Base-by-base conservation (phyloP, 495 filamentous ascomycete species). In the Penicillium cataractarum region DNA sequence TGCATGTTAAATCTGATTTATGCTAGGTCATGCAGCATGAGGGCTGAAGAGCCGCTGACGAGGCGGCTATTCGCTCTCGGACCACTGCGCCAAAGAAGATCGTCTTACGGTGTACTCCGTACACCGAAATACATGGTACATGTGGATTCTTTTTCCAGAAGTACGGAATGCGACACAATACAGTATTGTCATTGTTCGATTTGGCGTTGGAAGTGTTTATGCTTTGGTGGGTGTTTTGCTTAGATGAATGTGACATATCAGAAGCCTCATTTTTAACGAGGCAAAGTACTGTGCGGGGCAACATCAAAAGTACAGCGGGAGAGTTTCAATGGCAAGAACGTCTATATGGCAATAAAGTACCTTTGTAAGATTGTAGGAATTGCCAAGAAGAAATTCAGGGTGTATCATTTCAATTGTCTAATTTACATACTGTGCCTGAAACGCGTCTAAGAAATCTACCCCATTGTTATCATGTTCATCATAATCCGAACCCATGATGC, bases 381-480 rank as follows among this genome's bases (percentile, higher is more conserved):
- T 22, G 51, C n/a, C n/a, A n/a, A n/a, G n/a, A n/a, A n/a, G n/a
- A n/a, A n/a, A n/a, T n/a, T n/a, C n/a, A n/a, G n/a, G n/a, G n/a
- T n/a, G n/a, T n/a, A n/a, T n/a, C n/a, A n/a, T n/a, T n/a, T n/a
- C n/a, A n/a, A n/a, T 22, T 13, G 6, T 55, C 21, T 53, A 69
- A 57, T 55, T 44, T 52, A 27, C 19, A 63, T 65, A 72, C 19
- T 54, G 42, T 12, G 5, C 44, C 42, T 32, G 50, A 40, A 69
- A 71, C n/a, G 68, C 70, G 27, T 69, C 53, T 50, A 62, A 5
- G 50, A 67, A 72, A 21, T 53, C 39, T 42, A 57, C 29, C 13
- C 17, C 50, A 7, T 46, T 37, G 21, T 55, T 27, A 39, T 72
- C 32, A 21, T 61, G 15, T 17, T 70, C 64, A 46, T 62, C 31